Evolutionary conservation across 352 stramenopile species (phyloP).

Genomic region (Globisporangium cederbergense): DNA sequence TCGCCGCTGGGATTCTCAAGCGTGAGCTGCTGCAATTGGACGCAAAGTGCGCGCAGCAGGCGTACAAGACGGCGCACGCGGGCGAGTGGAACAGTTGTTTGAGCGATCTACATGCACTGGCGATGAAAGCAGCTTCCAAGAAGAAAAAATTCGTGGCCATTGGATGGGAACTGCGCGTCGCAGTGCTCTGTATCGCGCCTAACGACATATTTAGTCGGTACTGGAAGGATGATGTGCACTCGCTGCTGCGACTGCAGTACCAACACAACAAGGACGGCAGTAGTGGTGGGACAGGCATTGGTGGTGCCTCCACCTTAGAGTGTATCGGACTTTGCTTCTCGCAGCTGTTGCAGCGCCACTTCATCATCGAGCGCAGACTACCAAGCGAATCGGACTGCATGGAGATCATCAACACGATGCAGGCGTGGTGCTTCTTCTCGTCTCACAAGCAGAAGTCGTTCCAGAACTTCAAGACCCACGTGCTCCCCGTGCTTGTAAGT

Average conservation of each 20-base stretch:
- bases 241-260: slow-evolving; percentile 53
- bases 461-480: slow-evolving; percentile 25
- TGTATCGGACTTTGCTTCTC: slow-evolving; percentile 28
- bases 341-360: slow-evolving; percentile 46
- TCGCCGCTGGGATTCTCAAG: slow-evolving; percentile 37
- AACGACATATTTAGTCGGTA: slow-evolving; percentile 67
- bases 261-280: slow-evolving; percentile 66
- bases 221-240: slow-evolving; percentile 64
- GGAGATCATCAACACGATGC: slow-evolving; percentile 79
- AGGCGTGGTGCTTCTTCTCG: slow-evolving; percentile 79
- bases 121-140: slow-evolving; percentile 47
- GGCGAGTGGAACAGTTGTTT: slow-evolving; percentile 62
- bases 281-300: slow-evolving; percentile 11
- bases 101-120: slow-evolving; percentile 52
- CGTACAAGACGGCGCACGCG: slow-evolving; percentile 26
- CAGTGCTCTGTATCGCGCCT: slow-evolving; percentile 42
- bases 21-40: slow-evolving; percentile 36
- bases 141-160: slow-evolving; percentile 31
- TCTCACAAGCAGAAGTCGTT: slow-evolving; percentile 38
- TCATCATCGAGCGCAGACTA: slow-evolving; percentile 32
- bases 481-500: slow-evolving; percentile 44
- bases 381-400: slow-evolving; percentile 62
- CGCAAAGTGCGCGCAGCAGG: slow-evolving; percentile 12
- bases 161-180: slow-evolving; percentile 50
- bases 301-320: slow-evolving; percentile 20